Base-by-base conservation (phyloP, 2,329 filamentous ascomycete species). In the Alternaria tenuissima region DNA sequence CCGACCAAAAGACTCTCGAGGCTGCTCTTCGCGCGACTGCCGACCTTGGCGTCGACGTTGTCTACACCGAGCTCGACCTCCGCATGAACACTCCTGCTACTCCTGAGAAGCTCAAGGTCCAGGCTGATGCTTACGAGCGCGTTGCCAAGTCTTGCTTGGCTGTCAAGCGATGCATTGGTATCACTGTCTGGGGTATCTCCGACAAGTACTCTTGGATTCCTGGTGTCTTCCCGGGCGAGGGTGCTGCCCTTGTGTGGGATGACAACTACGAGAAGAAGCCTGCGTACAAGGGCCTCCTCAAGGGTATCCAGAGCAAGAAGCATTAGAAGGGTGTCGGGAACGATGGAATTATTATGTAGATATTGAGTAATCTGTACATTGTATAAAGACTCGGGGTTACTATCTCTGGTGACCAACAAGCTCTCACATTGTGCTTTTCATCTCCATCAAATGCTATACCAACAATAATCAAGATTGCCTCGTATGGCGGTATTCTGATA, bases 1-100 rank as follows among this genome's bases (percentile, higher is more conserved):
- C 86, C 1, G 78, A 75, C 48, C 78, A 81, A 58, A 76, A 76
- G 38, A 76, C 78, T 7, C 81, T 86, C 47, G 80, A 79, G 28
- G 77, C 80, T 1, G 82, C 82, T 22, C 82, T 89, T 54, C 69
- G 79, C 49, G 79, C 82, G 24, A 88, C 87, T 73, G 80, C 83
- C 1, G 79, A 81, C 4, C 80, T 86, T 4, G 83, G 82, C 20
- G 80, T 87, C 18, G 86, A 89, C 61, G 84, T 89, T 20, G 86
- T 84, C 5, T 85, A 87, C 76, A 89, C 87, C 2, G 87, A 89
- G 79, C 77, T 89, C 14, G 88, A 89, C 68, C 84, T 89, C 65
- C 81, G 87, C 62, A 74, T 75, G 24, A 77, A 76, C 9, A 77
- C 86, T 1, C 85, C 86, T 0, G 71, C 82, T 3, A 82, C 78